Conservation (phyloP, 768 basidiomycete genomes). For the Neoboletus subvelutipes region DNA sequence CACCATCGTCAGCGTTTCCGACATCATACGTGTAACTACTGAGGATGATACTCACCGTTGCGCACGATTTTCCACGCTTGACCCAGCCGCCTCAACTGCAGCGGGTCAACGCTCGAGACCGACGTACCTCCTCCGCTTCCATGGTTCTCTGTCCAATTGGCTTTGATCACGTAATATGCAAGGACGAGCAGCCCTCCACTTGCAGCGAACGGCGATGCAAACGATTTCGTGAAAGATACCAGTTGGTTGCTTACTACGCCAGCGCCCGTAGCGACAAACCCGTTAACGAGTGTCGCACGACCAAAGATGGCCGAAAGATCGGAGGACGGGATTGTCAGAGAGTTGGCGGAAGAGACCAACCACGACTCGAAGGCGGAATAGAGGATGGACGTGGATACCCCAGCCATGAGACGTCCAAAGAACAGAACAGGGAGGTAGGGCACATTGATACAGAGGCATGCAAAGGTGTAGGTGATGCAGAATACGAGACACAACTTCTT, state of each 20-base stretch:
- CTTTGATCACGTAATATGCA: conserved; percentile 55
- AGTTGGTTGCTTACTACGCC: conserved; percentile 68
- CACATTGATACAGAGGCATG: conserved; percentile 60
- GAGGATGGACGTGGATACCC: conserved; percentile 72
- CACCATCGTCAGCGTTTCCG: conserved; percentile 1
- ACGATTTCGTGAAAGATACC: conserved; percentile 51
- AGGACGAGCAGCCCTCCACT: conserved; percentile 56
- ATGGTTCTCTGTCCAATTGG: conserved; percentile 69
- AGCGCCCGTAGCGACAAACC: conserved; percentile 65
- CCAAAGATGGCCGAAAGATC: conserved; percentile 72
- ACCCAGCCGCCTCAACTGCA: conserved; percentile 53
- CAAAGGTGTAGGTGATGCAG: conserved; percentile 61
- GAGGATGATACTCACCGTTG: conserved; percentile 37
- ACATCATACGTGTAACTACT: not conserved
- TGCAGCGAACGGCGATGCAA: conserved; percentile 64
- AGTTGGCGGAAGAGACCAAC: conserved; percentile 63
- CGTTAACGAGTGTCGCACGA: conserved; percentile 70
- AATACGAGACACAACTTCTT: conserved; percentile 67
- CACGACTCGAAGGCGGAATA: conserved; percentile 79
- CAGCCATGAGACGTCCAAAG: conserved; percentile 63
- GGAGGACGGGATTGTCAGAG: conserved; percentile 48
- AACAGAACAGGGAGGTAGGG: conserved; percentile 59
- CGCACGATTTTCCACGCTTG: conserved; percentile 59
- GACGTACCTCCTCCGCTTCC: conserved; percentile 43
- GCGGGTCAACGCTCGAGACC: conserved; percentile 33